phyloP scores from a whole-genome alignment of 2,329 filamentous ascomycete species.

The Bisporella sp. region DNA sequence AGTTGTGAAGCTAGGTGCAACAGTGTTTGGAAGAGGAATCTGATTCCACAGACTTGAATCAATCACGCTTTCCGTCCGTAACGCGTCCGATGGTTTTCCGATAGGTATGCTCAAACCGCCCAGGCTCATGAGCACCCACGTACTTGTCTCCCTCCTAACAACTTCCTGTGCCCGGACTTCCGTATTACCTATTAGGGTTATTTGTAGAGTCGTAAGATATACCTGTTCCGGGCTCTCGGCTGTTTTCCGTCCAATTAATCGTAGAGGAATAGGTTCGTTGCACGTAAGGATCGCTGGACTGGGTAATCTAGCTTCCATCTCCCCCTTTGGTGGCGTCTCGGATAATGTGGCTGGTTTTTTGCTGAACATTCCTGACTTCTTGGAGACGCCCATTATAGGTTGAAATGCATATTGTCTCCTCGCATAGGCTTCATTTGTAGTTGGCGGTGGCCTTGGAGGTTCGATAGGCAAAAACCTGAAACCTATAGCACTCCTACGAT shows the following conservation, averaged over 20 bases:
- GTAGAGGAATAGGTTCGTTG: constrained; percentile 75
- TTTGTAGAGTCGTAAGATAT: constrained; percentile 71
- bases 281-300: constrained; percentile 85
- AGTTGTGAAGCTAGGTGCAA: constrained; percentile 79
- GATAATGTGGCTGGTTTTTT: constrained; percentile 23
- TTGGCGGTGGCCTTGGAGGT: constrained; percentile 62
- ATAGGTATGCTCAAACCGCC: constrained; percentile 67
- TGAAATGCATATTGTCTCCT: constrained; percentile 59
- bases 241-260: constrained; percentile 72
- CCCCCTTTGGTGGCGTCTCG: constrained; percentile 59
- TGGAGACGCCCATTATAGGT: constrained; percentile 28
- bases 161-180: constrained; percentile 73
- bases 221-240: constrained; percentile 62
- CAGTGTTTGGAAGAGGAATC: constrained; percentile 69
- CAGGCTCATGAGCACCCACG: constrained; percentile 69
- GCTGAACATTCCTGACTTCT: constrained; percentile 21
- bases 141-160: constrained; percentile 59
- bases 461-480: constrained; percentile 93
- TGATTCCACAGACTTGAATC: constrained; percentile 67
- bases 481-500: constrained; percentile 61
- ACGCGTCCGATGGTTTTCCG: constrained; percentile 48
- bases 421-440: constrained; percentile 76
- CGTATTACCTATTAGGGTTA: constrained; percentile 76
- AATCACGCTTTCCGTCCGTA: constrained; percentile 62
- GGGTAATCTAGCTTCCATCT: constrained; percentile 71